phyloP scores from a whole-genome alignment of 257 asterid genomes.

The Craterostigma plantagineum region DNA sequence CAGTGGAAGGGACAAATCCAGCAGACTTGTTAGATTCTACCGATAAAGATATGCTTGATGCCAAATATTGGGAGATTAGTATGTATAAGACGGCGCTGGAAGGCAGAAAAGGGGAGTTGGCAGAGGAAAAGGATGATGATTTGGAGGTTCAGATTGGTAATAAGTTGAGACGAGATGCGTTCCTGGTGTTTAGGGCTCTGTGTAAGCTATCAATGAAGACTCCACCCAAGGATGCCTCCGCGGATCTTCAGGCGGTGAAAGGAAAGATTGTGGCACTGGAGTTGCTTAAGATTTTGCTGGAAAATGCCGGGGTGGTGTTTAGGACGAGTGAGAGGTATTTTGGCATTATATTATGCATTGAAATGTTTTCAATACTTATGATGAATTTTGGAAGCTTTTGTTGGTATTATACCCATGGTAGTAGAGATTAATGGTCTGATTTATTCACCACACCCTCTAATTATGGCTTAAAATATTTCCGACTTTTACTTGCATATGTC shows the following conservation, averaged over 20 bases:
- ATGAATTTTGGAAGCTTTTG: too few relatives aligned
- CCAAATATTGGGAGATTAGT: constrained; percentile 98
- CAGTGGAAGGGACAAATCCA: constrained; percentile 93
- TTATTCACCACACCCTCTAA: too few relatives aligned
- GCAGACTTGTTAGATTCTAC: constrained; percentile 95
- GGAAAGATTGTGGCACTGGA: constrained; percentile 96
- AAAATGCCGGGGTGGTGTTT: constrained; percentile 92
- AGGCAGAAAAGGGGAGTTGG: constrained; percentile 94
- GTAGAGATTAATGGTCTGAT: too few relatives aligned
- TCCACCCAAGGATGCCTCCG: constrained; percentile 80
- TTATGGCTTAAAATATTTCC: too few relatives aligned
- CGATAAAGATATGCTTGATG: constrained; percentile 98
- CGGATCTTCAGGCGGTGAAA: constrained; percentile 84
- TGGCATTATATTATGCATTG: too few relatives aligned
- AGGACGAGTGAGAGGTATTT: constrained; percentile 94
- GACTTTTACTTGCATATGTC: too few relatives aligned
- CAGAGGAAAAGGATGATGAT: constrained; percentile 90
- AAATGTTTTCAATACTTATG: too few relatives aligned
- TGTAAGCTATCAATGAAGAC: constrained; percentile 98
- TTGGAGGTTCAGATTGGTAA: constrained; percentile 94
- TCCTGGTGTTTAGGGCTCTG: constrained; percentile 82
- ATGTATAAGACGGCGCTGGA: constrained; percentile 96
- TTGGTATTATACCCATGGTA: too few relatives aligned
- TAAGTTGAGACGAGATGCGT: constrained; percentile 89
- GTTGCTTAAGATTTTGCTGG: constrained; percentile 88